Base-by-base conservation (phyloP, 306 rosid genomes). In the Ceratonia siliqua region DNA sequence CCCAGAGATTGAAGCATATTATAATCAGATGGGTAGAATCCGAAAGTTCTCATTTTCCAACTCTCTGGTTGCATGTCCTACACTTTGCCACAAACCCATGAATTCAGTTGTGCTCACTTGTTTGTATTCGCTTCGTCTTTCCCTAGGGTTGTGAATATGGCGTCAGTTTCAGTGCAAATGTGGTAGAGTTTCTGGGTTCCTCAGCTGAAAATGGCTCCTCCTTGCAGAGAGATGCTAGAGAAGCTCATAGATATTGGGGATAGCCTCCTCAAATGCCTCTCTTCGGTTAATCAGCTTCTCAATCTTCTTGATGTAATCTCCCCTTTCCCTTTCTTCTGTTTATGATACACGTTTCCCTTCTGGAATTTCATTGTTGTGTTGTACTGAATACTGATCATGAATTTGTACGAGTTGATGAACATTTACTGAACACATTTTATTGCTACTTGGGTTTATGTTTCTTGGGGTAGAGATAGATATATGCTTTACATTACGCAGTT, bases 261-360 rank as follows among this genome's bases (percentile, higher is more conserved):
- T n/a, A 32, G 24, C 21, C 90, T 92, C 1, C 87, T 80, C 57
- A 70, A 80, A 2, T 69, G 61, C 38, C 78, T 82, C 9, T 42
- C 89, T 62, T 71, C 82, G 8, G 70, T 17, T 77, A 84, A 88
- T 6, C 78, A 87, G 18, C 87, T 88, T 70, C 89, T 88, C 71
- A 62, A 32, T 21, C 57, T 65, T 17, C 91, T 92, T 62, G 84
- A 85, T 77, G 97, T 88, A 83, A 85, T 68, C 49, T 4, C 59
- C 48, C 75, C 71, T 50, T 49, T 57, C 2, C 63, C 64, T 53
- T 58, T 15, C 41, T 58, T 58, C 41, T n/a, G 45, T 42, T 76
- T 58, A 17, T 41, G 41, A 3, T 22, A 52, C 11, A 1, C 2
- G 25, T 13, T 48, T 48, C 20, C 13, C 15, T 35, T 18, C 28